Percentiles rank a stretch among this genome's conserved stretches.
Conservation (phyloP, 1,139 yeast genomes). For the Yamadazyma atlantica region DNA sequence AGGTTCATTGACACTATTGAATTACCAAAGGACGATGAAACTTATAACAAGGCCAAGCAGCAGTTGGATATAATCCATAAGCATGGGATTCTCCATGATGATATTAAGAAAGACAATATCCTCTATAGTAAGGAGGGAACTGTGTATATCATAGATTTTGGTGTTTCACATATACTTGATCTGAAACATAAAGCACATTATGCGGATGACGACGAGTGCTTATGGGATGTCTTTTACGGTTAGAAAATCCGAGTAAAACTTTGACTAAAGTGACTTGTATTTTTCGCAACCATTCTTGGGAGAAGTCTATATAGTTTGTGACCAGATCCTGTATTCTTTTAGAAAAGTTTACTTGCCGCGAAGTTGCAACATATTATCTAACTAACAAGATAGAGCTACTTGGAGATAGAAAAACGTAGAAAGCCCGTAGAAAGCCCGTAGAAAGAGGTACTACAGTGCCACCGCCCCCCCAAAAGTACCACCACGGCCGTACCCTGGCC, state of each 20-base stretch:
- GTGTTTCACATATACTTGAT: too few species aligned
- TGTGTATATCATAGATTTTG: background rate
- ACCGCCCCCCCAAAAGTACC: too few species aligned
- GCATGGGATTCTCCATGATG: background rate
- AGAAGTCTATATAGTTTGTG: too few species aligned
- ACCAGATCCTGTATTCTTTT: conserved; percentile 49
- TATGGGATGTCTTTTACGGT: too few species aligned
- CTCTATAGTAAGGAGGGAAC: background rate
- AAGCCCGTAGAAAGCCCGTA: too few species aligned
- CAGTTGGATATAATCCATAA: background rate
- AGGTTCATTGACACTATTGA: background rate
- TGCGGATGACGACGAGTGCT: too few species aligned
- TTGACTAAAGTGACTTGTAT: conserved; percentile 52
- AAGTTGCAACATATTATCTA: background rate
- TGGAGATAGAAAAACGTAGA: too few species aligned
- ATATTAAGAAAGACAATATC: background rate
- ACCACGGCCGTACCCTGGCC: too few species aligned
- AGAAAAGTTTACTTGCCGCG: conserved; percentile 15
- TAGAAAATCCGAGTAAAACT: conserved; percentile 48
- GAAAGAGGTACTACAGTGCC: too few species aligned
- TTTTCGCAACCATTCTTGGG: too few species aligned
- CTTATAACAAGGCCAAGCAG: background rate
- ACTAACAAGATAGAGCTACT: too few species aligned
- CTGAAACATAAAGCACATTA: too few species aligned
- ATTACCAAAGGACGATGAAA: background rate